These are phyloP conservation scores for Amanita exitialis DNA, from an alignment of 768 basidiomycete species.

Conservation along the genomic window DNA sequence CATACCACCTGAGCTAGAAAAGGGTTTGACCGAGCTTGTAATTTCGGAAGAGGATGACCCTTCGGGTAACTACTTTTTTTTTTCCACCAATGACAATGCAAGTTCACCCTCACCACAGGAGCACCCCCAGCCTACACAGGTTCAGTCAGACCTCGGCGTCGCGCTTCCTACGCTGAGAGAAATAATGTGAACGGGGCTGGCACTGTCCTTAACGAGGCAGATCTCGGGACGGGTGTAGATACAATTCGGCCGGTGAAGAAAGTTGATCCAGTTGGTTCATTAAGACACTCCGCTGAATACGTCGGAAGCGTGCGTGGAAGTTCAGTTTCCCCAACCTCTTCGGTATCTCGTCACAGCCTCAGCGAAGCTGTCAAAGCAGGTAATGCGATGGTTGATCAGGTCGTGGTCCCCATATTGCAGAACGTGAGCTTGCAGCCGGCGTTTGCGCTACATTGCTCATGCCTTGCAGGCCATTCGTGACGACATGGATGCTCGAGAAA, in stretches of 20 bases:
- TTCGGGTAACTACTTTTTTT: slow-evolving; percentile 26
- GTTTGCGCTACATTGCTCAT: slow-evolving; percentile 7
- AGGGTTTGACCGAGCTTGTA: background rate
- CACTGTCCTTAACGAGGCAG: slow-evolving; percentile 69
- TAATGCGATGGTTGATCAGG: slow-evolving; percentile 64
- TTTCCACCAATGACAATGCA: background rate
- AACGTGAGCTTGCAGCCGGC: slow-evolving; percentile 37
- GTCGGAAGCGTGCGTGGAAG: slow-evolving; percentile 60
- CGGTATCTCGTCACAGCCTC: slow-evolving; percentile 34
- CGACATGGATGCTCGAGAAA: slow-evolving; percentile 82
- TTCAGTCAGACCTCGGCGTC: slow-evolving; percentile 49
- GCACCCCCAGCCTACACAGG: slow-evolving; percentile 68
- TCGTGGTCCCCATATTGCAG: slow-evolving; percentile 71
- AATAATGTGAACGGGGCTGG: slow-evolving; percentile 52
- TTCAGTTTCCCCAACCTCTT: slow-evolving; percentile 36
- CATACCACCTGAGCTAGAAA: slow-evolving; percentile 17
- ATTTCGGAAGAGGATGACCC: slow-evolving; percentile 24
- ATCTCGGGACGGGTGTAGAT: slow-evolving; percentile 79
- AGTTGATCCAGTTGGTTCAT: slow-evolving; percentile 70
- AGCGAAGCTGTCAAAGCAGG: slow-evolving; percentile 63
- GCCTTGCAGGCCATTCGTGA: slow-evolving; percentile 52
- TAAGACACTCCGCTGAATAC: slow-evolving; percentile 70
- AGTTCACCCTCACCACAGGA: slow-evolving; percentile 21
- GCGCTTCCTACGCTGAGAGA: slow-evolving; percentile 75
- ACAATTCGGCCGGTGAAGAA: slow-evolving; percentile 94